Evolutionary conservation across 1,139 yeast genomes (phyloP).

Genomic region (Nakaseomyces nivariensis): DNA sequence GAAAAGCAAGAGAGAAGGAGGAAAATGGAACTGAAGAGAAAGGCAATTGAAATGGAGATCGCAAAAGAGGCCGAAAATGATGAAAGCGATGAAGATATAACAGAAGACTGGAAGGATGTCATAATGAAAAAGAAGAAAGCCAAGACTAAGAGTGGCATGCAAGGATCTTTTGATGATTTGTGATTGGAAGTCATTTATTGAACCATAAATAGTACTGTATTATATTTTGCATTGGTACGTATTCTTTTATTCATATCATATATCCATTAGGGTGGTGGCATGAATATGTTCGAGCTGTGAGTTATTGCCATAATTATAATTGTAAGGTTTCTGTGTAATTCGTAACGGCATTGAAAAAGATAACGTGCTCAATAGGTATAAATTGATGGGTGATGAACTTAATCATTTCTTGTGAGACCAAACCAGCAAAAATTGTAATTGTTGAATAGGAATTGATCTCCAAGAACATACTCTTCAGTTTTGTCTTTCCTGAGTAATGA

Average conservation of each 20-base stretch:
- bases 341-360: constrained; percentile 56
- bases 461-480: not conserved
- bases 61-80: constrained; percentile 28
- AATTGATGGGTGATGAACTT: constrained; percentile 64
- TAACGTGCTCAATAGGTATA: constrained; percentile 56
- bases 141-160: constrained; percentile 29
- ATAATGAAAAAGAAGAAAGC: constrained; percentile 40
- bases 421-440: constrained; percentile 60
- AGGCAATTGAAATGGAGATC: constrained; percentile 50
- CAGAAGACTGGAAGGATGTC: constrained; percentile 81
- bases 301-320: not conserved
- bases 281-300: too few species aligned
- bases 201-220: not conserved
- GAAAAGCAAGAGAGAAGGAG: constrained; percentile 52
- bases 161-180: constrained; percentile 66
- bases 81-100: constrained; percentile 44
- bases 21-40: constrained; percentile 52
- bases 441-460: constrained; percentile 9
- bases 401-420: constrained; percentile 66
- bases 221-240: not conserved
- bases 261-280: too few species aligned
- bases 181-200: constrained; percentile 22
- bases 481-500: not conserved
- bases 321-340: not conserved
- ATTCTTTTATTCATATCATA: not conserved